phyloP scores from a whole-genome alignment of 306 rosid species.

The Leucaena leucocephala region DNA sequence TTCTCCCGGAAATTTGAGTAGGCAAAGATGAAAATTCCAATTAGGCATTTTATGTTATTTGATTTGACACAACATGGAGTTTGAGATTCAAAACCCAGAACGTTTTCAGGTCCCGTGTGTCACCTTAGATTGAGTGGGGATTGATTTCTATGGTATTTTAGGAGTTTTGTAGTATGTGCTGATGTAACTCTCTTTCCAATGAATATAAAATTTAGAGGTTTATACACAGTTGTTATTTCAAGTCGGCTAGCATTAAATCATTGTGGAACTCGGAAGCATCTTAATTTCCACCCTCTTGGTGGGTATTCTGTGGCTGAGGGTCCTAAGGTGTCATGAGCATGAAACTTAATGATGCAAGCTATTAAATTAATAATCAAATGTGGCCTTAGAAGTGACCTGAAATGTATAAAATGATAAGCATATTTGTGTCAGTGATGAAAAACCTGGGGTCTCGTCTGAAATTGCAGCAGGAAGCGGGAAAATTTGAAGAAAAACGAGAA shows the following conservation, averaged over 20 bases:
- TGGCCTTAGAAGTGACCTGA: background rate
- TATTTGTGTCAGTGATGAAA: background rate
- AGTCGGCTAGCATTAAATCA: background rate
- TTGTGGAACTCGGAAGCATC: background rate
- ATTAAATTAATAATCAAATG: background rate
- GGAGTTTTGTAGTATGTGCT: background rate
- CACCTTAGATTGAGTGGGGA: background rate
- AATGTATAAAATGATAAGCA: background rate
- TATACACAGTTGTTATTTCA: background rate
- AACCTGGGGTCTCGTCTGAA: background rate
- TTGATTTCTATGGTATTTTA: background rate
- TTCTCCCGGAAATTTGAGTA: background rate
- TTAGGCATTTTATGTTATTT: slow-evolving; percentile 2
- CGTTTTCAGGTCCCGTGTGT: background rate
- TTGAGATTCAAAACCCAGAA: slow-evolving; percentile 29
- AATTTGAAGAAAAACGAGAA: background rate
- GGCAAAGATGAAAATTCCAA: background rate
- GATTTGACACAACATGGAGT: background rate
- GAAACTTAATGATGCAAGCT: background rate
- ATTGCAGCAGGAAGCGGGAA: background rate
- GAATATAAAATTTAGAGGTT: background rate
- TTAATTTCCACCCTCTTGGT: background rate
- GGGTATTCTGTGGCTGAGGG: slow-evolving; percentile 4
- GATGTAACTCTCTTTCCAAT: background rate
- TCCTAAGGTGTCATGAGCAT: background rate